Evolutionary conservation across 805 yeast species (phyloP).

Genomic region (Zygosaccharomyces bisporus): DNA sequence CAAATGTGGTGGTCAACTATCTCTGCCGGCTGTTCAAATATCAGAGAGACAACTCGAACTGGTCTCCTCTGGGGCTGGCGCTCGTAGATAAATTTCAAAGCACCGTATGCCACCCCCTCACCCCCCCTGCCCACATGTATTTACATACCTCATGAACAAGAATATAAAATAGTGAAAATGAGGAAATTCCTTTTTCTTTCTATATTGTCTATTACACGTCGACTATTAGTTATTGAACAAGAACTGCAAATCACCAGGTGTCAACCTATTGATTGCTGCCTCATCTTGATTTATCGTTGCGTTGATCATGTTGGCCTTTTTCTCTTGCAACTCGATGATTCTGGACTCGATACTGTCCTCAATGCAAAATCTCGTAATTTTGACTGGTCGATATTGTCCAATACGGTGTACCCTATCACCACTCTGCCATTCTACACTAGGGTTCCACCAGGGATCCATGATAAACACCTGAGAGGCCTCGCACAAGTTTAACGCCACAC

Average conservation of each 20-base stretch:
- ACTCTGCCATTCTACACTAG: slow-evolving; percentile 96
- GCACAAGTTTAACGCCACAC: slow-evolving; percentile 93
- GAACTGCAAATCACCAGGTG: slow-evolving; percentile 94
- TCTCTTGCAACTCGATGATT: slow-evolving; percentile 92
- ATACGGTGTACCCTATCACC: slow-evolving; percentile 98
- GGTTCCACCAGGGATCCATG: slow-evolving; percentile 99
- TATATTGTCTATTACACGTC: slow-evolving; percentile 4
- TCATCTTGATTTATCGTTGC: slow-evolving; percentile 95
- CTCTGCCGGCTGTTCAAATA: slow-evolving; percentile 56
- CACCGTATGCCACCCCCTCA: neutral
- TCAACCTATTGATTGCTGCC: slow-evolving; percentile 79
- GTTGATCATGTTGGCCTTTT: slow-evolving; percentile 96
- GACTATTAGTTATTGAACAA: slow-evolving; percentile 66
- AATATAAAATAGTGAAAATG: too few relatives aligned
- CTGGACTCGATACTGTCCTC: slow-evolving; percentile 97
- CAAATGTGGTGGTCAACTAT: slow-evolving; percentile 37
- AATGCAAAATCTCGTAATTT: slow-evolving; percentile 86
- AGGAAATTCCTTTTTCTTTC: too few relatives aligned
- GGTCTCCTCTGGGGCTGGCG: slow-evolving; percentile 65
- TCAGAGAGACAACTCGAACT: slow-evolving; percentile 54
- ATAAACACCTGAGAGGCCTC: slow-evolving; percentile 96
- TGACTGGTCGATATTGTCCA: slow-evolving; percentile 92
- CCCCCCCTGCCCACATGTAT: neutral
- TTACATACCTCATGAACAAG: neutral
- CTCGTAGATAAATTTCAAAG: slow-evolving; percentile 50